Conservation (phyloP, 2,329 filamentous ascomycete species). For the Botrytis fabae region DNA sequence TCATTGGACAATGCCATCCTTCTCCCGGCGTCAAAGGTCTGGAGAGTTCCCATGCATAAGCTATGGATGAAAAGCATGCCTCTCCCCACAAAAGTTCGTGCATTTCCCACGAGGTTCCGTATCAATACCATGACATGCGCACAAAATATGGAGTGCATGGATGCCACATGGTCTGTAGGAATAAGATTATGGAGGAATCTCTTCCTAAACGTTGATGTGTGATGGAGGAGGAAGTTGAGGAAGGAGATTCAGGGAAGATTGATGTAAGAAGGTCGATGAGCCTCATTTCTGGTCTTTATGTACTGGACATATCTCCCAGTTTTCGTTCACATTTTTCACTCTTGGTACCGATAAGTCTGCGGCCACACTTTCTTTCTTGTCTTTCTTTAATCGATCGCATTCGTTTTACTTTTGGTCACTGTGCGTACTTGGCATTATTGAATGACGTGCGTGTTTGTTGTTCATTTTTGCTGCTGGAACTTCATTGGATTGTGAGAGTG, state of each 20-base stretch:
- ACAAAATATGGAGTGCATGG: background rate
- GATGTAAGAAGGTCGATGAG: background rate
- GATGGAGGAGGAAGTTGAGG: background rate
- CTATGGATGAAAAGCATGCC: background rate
- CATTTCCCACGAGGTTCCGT: background rate
- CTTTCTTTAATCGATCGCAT: constrained; percentile 3
- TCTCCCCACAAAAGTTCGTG: background rate
- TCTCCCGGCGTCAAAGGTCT: background rate
- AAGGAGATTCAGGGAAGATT: background rate
- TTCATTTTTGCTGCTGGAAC: background rate
- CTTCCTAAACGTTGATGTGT: background rate
- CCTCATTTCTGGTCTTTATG: background rate
- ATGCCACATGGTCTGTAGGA: constrained; percentile 8
- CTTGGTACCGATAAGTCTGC: background rate
- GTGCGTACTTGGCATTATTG: background rate
- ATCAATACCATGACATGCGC: background rate
- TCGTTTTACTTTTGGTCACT: background rate
- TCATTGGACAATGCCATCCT: background rate
- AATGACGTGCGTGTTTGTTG: background rate
- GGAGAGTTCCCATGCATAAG: background rate
- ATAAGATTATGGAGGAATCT: background rate
- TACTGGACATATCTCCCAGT: background rate
- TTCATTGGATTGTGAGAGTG: background rate
- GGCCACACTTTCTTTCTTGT: background rate
- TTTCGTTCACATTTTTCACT: background rate